Conservation (phyloP, 2,329 filamentous ascomycete genomes). For the Microsporum canis region DNA sequence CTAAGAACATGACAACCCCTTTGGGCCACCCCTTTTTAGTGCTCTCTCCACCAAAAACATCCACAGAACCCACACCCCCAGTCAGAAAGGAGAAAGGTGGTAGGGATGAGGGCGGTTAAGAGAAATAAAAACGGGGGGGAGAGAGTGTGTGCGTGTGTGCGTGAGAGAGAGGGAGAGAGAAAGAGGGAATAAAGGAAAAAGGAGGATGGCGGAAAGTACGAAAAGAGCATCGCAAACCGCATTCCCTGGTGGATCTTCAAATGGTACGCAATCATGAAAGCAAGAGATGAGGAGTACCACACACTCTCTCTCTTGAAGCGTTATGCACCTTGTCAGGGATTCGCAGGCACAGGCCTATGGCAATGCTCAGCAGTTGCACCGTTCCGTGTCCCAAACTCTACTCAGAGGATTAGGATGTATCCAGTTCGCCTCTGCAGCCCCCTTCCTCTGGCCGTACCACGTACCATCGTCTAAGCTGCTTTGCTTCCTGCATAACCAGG, state of each 20-base stretch:
- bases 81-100: no score
- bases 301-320: not conserved
- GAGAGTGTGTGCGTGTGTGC: no score
- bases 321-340: not conserved
- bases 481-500: not conserved
- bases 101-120: no score
- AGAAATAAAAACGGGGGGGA: no score
- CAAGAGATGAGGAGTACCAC: not conserved
- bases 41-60: not conserved
- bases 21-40: not conserved
- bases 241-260: not conserved
- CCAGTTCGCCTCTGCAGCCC: not conserved
- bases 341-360: not conserved
- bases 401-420: not conserved
- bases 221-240: no score
- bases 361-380: not conserved
- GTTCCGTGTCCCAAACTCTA: slow-evolving; percentile 1
- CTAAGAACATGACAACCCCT: not conserved
- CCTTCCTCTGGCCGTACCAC: not conserved
- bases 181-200: no score
- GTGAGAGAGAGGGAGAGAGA: no score
- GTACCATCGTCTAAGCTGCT: not conserved
- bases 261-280: not conserved
- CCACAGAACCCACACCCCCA: not conserved
- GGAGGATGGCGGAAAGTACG: no score